Evolutionary conservation across 305 asterid species (phyloP).

Genomic region (Fraxinus platypoda): DNA sequence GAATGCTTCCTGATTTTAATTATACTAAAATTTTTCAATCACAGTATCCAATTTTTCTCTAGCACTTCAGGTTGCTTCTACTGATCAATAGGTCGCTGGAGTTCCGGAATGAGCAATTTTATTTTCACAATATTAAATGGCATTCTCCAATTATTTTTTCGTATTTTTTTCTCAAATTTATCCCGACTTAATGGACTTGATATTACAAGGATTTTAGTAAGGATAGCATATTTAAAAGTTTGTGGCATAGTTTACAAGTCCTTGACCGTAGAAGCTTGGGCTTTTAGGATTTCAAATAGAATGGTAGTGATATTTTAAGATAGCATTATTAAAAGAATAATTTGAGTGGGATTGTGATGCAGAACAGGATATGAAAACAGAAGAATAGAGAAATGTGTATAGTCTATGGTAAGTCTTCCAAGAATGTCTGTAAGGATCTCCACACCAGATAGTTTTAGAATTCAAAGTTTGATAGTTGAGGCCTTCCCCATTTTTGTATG

Average conservation of each 20-base stretch:
- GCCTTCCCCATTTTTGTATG: slow-evolving; percentile 1
- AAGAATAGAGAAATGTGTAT: background rate
- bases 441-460: background rate
- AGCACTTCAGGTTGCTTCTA: background rate
- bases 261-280: slow-evolving; percentile 1
- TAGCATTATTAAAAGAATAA: background rate
- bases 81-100: background rate
- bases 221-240: slow-evolving; percentile 13
- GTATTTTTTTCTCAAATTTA: background rate
- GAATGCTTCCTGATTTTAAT: background rate
- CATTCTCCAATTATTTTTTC: background rate
- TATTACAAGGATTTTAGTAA: background rate
- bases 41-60: background rate
- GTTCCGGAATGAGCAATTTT: background rate
- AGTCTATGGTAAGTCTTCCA: background rate
- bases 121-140: background rate
- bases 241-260: background rate
- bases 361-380: background rate
- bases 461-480: background rate
- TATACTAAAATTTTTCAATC: background rate
- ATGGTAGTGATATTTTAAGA: background rate
- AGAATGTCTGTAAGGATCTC: background rate
- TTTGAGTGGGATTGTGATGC: background rate
- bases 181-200: background rate
- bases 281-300: background rate